Base-by-base conservation (phyloP, 2,329 filamentous ascomycete species). In the Aureobasidium sp. region DNA sequence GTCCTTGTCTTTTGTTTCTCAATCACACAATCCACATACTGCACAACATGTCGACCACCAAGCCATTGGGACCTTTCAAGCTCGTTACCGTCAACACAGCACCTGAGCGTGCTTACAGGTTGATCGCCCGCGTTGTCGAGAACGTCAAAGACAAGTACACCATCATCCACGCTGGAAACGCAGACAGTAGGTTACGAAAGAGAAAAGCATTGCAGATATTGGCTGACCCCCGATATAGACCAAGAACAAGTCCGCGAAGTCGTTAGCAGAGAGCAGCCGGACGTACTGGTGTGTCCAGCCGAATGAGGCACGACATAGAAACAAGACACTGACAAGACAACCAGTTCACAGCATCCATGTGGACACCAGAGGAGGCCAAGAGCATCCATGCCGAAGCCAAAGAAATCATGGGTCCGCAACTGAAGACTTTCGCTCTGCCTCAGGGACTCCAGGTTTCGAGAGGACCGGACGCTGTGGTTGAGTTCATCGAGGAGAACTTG, bases 81-180 rank as follows among this genome's bases (percentile, higher is more conserved):
- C 79, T 89, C 14, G 81, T 88, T 33, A 89, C 85, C 1, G 85
- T 89, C 66, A 89, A 88, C 74, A 87, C 81, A 1, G 84, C 81
- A 1, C 85, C 86, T 0, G 85, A 87, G 65, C 78, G 85, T 61
- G 86, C 86, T 37, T 82, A 84, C 73, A 74, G 77, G 8, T 73
- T 89, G 37, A 82, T 87, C 67, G 85, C 85, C 12, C 79, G 82
- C 0, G 72, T 89, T 40, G 77, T 81, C 12, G 82, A 86, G 61
- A 80, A 78, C 14, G 72, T 89, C 35, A 85, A 84, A 70, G 84
- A 86, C 61, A 75, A 74, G 42, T 89, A 88, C 71, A 82, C 78
- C 1, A 87, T 89, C 66, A 75, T 81, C 40, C 78, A 89, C 69
- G 78, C 81, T 27, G 84, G 77, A 39, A 89, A 89, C 70, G 83